These are phyloP conservation scores for Verruconis gallopava DNA, from an alignment of 2,329 filamentous ascomycete species.

Conservation along the genomic window DNA sequence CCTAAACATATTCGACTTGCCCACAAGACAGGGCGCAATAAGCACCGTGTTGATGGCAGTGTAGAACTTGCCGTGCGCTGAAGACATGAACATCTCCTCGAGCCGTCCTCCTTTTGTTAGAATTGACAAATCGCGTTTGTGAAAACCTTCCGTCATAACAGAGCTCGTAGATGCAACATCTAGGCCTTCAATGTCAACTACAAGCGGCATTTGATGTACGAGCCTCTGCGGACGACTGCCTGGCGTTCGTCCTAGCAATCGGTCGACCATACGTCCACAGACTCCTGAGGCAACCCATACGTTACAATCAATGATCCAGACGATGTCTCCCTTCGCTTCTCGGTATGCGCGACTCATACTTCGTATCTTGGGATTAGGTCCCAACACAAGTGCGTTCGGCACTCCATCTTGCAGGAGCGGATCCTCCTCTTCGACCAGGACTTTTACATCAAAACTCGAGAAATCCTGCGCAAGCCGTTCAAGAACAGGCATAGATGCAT, in stretches of 20 bases:
- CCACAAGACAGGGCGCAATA: constrained; percentile 83
- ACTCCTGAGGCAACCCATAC: constrained; percentile 77
- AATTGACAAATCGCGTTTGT: neutral
- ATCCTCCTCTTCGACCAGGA: constrained; percentile 76
- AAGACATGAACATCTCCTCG: constrained; percentile 90
- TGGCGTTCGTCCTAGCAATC: constrained; percentile 56
- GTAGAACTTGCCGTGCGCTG: constrained; percentile 94
- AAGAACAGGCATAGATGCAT: constrained; percentile 67
- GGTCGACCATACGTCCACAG: constrained; percentile 78
- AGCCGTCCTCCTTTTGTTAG: constrained; percentile 59
- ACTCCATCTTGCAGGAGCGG: constrained; percentile 43
- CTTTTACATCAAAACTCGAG: constrained; percentile 52
- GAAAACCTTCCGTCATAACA: constrained; percentile 8
- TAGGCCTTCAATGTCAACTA: constrained; percentile 50
- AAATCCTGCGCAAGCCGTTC: constrained; percentile 61
- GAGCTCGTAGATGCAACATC: constrained; percentile 13
- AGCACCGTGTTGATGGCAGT: constrained; percentile 88
- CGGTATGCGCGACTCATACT: constrained; percentile 91
- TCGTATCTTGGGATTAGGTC: constrained; percentile 95
- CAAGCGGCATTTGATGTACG: constrained; percentile 84
- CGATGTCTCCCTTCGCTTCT: constrained; percentile 72
- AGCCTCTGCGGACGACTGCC: constrained; percentile 56
- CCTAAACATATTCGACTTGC: constrained; percentile 98
- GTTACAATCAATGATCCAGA: constrained; percentile 96
- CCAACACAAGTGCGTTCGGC: constrained; percentile 34